Evolutionary conservation across 441 rosid genomes (phyloP).

Genomic region (Euphorbia schlechtendalii): DNA sequence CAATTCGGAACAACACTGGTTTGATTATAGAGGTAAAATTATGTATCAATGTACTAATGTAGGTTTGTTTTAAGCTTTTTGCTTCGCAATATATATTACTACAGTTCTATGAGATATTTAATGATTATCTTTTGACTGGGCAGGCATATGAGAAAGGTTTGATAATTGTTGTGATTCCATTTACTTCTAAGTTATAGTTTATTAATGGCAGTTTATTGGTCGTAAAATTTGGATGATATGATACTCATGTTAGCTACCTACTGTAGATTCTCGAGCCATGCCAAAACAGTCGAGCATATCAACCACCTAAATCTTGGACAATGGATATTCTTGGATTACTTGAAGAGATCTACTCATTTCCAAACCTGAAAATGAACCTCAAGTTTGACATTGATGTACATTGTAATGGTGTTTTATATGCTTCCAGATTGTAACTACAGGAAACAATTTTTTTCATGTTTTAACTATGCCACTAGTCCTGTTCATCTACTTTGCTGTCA

Average conservation of each 20-base stretch:
- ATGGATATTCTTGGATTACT: conserved; percentile 97
- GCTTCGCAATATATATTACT: conserved; percentile 9
- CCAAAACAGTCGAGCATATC: conserved; percentile 94
- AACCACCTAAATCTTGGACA: conserved; percentile 99
- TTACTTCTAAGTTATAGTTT: conserved; percentile 82
- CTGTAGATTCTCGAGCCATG: conserved; percentile 95
- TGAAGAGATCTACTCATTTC: too few relatives aligned
- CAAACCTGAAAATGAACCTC: conserved; percentile 95
- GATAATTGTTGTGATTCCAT: conserved; percentile 99
- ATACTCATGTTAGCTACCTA: conserved; percentile 4
- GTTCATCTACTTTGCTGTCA: conserved; percentile 18
- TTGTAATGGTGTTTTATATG: conserved; percentile 20
- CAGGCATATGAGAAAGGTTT: conserved; percentile 99
- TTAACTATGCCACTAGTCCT: background rate
- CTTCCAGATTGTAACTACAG: background rate
- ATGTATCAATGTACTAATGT: background rate
- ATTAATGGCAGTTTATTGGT: conserved; percentile 10
- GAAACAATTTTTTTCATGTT: background rate
- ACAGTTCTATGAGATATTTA: background rate
- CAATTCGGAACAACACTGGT: too few relatives aligned
- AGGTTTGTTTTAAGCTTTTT: background rate
- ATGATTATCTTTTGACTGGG: conserved; percentile 12
- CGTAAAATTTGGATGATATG: conserved; percentile 11
- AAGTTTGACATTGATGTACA: conserved; percentile 98
- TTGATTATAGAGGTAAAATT: conserved; percentile 80